A percentile compares a stretch with the other conserved stretches of the same genome.
phyloP scores from a whole-genome alignment of 2,329 filamentous ascomycete genomes.

The Penicillium digitatum region DNA sequence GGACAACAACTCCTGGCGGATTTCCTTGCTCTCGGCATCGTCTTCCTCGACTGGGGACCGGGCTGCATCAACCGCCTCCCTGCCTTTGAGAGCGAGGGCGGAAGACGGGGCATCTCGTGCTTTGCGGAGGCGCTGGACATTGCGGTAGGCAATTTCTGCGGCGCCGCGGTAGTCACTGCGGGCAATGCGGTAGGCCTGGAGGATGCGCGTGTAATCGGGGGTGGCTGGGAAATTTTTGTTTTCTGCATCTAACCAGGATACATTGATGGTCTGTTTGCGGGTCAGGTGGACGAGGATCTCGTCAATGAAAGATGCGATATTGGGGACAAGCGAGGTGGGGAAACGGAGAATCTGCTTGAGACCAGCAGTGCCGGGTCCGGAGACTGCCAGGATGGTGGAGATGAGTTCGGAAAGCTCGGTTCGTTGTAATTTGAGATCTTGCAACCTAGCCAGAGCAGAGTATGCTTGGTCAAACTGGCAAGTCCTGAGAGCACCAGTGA shows the following conservation, averaged over 20 bases:
- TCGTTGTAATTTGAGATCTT: slow-evolving; percentile 66
- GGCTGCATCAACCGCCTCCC: slow-evolving; percentile 28
- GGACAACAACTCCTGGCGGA: slow-evolving; percentile 71
- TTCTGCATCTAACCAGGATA: slow-evolving; percentile 37
- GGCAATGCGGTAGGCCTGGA: slow-evolving; percentile 85
- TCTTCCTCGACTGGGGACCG: slow-evolving; percentile 35
- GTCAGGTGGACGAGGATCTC: slow-evolving; percentile 70
- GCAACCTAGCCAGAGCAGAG: slow-evolving; percentile 68
- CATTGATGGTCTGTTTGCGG: slow-evolving; percentile 63
- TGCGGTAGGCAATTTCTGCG: slow-evolving; percentile 55
- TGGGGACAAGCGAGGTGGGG: slow-evolving; percentile 61
- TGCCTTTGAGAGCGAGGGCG: slow-evolving; percentile 37
- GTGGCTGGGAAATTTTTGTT: slow-evolving; percentile 34
- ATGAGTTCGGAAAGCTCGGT: slow-evolving; percentile 67
- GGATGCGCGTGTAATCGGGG: slow-evolving; percentile 77
- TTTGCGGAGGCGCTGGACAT: slow-evolving; percentile 50
- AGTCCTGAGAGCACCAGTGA: slow-evolving; percentile 74
- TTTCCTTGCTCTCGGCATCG: slow-evolving; percentile 51
- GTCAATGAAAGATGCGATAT: slow-evolving; percentile 74
- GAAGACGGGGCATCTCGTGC: slow-evolving; percentile 33
- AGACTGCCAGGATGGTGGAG: slow-evolving; percentile 42
- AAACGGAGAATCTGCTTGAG: slow-evolving; percentile 65
- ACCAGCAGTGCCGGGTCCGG: slow-evolving; percentile 38
- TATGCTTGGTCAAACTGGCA: slow-evolving; percentile 81
- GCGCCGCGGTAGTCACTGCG: slow-evolving; percentile 81